phyloP scores from a whole-genome alignment of 306 rosid species.

The Begonia loranthoides region DNA sequence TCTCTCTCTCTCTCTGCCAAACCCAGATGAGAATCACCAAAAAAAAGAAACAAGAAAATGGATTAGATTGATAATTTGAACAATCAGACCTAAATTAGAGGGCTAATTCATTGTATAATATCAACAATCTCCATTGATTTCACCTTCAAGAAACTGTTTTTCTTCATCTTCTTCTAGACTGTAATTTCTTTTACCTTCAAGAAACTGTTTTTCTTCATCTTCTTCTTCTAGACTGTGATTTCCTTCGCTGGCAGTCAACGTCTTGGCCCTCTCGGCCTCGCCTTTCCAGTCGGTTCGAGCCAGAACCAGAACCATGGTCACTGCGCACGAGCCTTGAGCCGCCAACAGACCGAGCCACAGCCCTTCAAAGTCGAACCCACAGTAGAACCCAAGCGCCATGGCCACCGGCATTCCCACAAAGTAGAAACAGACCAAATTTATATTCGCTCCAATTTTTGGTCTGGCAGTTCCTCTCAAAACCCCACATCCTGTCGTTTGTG shows the following conservation, averaged over 20 bases:
- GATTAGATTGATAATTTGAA: constrained; percentile 14
- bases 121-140: constrained; percentile 29
- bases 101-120: constrained; percentile 5
- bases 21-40: no score
- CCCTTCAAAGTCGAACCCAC: constrained; percentile 68
- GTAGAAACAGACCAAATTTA: constrained; percentile 77
- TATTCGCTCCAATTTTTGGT: constrained; percentile 73
- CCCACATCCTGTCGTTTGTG: constrained; percentile 95
- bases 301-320: constrained; percentile 70
- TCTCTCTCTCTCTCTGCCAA: no score
- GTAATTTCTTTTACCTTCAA: constrained; percentile 2
- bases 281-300: constrained; percentile 54
- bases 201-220: constrained; percentile 20
- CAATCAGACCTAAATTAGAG: neutral
- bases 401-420: constrained; percentile 89
- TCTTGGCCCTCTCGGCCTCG: constrained; percentile 54
- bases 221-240: neutral
- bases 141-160: constrained; percentile 15
- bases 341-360: constrained; percentile 86
- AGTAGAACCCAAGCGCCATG: constrained; percentile 36
- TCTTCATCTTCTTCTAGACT: constrained; percentile 8
- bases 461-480: constrained; percentile 84
- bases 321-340: constrained; percentile 73
- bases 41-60: constrained; percentile 1
- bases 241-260: constrained; percentile 29